Conservation (phyloP, 208 protist species). For the Leishmania tropica region DNA sequence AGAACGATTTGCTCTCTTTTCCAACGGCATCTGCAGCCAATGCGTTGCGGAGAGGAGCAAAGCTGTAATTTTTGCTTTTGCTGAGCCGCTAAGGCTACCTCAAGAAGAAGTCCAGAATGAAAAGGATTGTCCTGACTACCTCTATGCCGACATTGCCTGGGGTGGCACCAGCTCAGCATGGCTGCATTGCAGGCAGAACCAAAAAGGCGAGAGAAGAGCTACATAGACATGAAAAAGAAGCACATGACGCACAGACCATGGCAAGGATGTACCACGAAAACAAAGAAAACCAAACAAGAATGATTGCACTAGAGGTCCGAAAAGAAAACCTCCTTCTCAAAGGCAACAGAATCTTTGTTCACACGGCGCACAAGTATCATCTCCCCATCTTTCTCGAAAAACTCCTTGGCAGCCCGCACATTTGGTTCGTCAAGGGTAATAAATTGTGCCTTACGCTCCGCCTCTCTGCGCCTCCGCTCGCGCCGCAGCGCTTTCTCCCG, state of each 20-base stretch:
- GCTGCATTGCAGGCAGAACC: not conserved
- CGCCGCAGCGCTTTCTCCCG: slow-evolving; percentile 38
- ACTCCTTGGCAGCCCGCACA: slow-evolving; percentile 42
- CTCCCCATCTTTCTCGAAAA: slow-evolving; percentile 53
- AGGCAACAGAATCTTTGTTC: slow-evolving; percentile 42
- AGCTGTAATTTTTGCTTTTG: not conserved
- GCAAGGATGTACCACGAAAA: not conserved
- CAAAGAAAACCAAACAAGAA: not conserved
- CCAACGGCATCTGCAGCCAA: not conserved
- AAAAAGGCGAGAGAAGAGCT: slow-evolving; percentile 6
- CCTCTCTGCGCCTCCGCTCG: slow-evolving; percentile 41
- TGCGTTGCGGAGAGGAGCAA: not conserved
- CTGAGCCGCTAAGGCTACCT: not conserved
- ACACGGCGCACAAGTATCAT: slow-evolving; percentile 80
- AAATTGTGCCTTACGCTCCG: slow-evolving; percentile 47
- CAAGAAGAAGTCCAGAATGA: not conserved
- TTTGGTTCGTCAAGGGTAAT: slow-evolving; percentile 42
- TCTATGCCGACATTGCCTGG: not conserved
- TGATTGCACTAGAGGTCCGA: slow-evolving; percentile 22
- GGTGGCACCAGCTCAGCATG: not conserved
- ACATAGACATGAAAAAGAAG: not conserved
- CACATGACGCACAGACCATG: not conserved
- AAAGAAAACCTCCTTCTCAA: slow-evolving; percentile 77
- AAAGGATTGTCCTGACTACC: too few species aligned
- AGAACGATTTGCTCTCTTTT: not conserved